A percentile compares a stretch with the other conserved stretches of the same genome.
phyloP scores from a whole-genome alignment of 768 basidiomycete genomes.

The Phallus indusiatus region DNA sequence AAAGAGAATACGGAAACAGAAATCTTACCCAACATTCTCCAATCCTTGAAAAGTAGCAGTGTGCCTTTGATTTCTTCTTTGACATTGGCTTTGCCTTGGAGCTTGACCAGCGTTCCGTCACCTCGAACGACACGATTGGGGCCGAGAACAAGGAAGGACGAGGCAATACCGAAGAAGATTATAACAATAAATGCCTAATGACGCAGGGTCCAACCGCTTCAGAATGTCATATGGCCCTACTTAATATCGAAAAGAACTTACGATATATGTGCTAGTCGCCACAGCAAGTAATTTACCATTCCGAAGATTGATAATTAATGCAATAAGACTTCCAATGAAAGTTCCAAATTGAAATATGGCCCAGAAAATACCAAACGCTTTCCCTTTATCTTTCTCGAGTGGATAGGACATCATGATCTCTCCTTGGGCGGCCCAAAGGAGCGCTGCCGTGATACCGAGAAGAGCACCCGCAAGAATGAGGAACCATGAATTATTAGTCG shows the following conservation, averaged over 20 bases:
- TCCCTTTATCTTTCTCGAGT: constrained; percentile 46
- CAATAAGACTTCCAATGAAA: constrained; percentile 35
- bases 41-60: constrained; percentile 29
- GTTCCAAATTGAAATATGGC: constrained; percentile 36
- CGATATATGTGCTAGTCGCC: constrained; percentile 32
- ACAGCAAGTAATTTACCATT: constrained; percentile 23
- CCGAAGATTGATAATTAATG: constrained; percentile 32
- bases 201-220: no score
- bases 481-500: constrained; percentile 32
- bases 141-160: constrained; percentile 27
- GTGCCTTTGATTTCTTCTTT: constrained; percentile 14
- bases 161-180: constrained; percentile 32
- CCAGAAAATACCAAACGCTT: constrained; percentile 45
- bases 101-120: constrained; percentile 32
- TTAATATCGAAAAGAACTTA: no score
- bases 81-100: constrained; percentile 21
- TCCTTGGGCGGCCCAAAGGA: constrained; percentile 47
- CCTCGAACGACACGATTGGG: constrained; percentile 28
- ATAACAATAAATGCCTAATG: constrained; percentile 33
- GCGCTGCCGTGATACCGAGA: constrained; percentile 40
- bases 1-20: background rate
- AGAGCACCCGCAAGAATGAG: constrained; percentile 40
- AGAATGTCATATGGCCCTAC: no score
- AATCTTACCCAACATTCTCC: constrained; percentile 24
- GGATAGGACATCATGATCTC: constrained; percentile 49